Base-by-base conservation (phyloP, 208 protist genomes). In the Tritrichomonas foetus region DNA sequence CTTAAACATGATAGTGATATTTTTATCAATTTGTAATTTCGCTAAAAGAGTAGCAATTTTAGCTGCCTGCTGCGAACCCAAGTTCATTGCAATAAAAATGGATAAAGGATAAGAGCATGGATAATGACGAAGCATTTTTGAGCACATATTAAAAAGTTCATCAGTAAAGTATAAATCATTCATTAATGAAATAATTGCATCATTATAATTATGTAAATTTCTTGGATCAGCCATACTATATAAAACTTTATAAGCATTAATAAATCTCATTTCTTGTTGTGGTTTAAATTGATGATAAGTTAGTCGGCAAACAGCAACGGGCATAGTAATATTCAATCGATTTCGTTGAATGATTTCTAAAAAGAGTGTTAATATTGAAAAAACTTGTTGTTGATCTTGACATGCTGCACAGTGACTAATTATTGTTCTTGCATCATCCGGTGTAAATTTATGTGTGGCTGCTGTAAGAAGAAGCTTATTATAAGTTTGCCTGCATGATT, bases 201-300 rank as follows among this genome's bases (percentile, higher is more conserved):
- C 11, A n/a, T 5, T 33, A 69, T n/a, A n/a, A 5, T n/a, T 16
- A 69, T 69, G 27, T 33, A 69, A 69, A 8, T 69, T 33, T n/a
- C n/a, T 69, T 61, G 53, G 16, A n/a, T 3, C 8, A 8, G 64
- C 39, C n/a, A 89, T 41, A 22, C 16, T 49, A 89, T 89, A 89
- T 14, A 89, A 36, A 39, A 89, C 33, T 57, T 89, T 89, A 3
- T 44, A n/a, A 20, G 78, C 41, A 47, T 20, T 89, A 5, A 57
- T 27, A 57, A 89, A 89, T 39, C 78, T 25, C 39, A 39, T 27
- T 61, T 89, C 78, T 33, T 30, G 9, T 39, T 49, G 20, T 61
- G 47, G 78, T 39, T 89, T 89, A 44, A 89, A 55, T 57, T 89
- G 78, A 50, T 57, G 78, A 89, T 89, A 89, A n/a, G 57, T 20